phyloP scores from a whole-genome alignment of 345 rosid genomes.

The Anastatica hierochuntica region DNA sequence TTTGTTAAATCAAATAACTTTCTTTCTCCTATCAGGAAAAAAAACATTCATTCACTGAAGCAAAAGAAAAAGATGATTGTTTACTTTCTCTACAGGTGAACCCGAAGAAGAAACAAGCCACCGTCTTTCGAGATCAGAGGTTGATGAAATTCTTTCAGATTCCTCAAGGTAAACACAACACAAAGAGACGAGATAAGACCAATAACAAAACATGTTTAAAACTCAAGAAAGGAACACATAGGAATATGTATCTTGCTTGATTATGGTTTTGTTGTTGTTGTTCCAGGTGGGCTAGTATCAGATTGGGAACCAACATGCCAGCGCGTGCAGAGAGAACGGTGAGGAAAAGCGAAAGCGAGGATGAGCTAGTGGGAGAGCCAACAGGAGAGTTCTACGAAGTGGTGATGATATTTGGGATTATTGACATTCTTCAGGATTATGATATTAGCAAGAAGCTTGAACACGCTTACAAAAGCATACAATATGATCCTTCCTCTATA shows the following conservation, averaged over 20 bases:
- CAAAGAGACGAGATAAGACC: not conserved
- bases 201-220: not conserved
- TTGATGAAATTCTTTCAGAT: slow-evolving; percentile 28
- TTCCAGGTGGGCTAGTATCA: slow-evolving; percentile 70
- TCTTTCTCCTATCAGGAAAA: too few species aligned
- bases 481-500: slow-evolving; percentile 72
- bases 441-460: slow-evolving; percentile 91
- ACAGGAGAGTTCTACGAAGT: slow-evolving; percentile 76
- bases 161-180: slow-evolving; percentile 30
- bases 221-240: not conserved
- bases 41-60: not conserved
- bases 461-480: slow-evolving; percentile 80
- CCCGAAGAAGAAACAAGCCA: slow-evolving; percentile 25
- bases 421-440: slow-evolving; percentile 87
- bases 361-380: slow-evolving; percentile 63
- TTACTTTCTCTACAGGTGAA: slow-evolving; percentile 18
- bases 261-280: not conserved
- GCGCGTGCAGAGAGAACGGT: slow-evolving; percentile 63
- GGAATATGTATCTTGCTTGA: not conserved
- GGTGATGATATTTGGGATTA: slow-evolving; percentile 71
- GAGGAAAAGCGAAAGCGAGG: slow-evolving; percentile 42
- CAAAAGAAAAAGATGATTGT: not conserved
- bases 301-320: slow-evolving; percentile 71
- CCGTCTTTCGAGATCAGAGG: slow-evolving; percentile 29
- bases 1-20: not conserved